Evolutionary conservation across 306 rosid genomes (phyloP).

Genomic region (Glycine soja): DNA sequence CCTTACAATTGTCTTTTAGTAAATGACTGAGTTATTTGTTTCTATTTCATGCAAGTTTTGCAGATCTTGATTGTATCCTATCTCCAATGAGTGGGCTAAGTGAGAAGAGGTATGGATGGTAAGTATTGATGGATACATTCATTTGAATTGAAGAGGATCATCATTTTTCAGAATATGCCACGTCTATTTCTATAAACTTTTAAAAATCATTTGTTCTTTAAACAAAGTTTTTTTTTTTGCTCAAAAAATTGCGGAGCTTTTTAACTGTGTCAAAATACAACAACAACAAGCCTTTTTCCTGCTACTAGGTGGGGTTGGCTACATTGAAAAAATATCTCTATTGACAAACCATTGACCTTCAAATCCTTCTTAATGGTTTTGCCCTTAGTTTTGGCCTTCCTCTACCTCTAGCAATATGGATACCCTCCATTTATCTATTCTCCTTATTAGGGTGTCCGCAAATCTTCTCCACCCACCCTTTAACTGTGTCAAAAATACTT

Average conservation of each 20-base stretch:
- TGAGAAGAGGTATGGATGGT: slow-evolving; percentile 53
- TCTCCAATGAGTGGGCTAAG: slow-evolving; percentile 53
- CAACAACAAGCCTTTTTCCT: background rate
- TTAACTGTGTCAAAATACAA: background rate
- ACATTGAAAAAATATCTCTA: background rate
- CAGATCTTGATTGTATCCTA: slow-evolving; percentile 71
- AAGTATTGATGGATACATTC: slow-evolving; percentile 34
- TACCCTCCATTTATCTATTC: too few species aligned
- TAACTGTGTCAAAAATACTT: background rate
- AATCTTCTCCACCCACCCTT: background rate
- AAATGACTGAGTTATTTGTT: slow-evolving; percentile 21
- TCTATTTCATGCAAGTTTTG: slow-evolving; percentile 50
- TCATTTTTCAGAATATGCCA: slow-evolving; percentile 13
- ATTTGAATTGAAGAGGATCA: slow-evolving; percentile 29
- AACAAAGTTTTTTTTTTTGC: background rate
- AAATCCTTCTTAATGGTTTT: background rate
- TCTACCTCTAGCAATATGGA: too few species aligned
- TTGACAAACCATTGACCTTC: background rate
- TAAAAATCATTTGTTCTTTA: background rate
- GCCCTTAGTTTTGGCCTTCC: background rate
- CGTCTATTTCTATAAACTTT: slow-evolving; percentile 34
- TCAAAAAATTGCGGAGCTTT: background rate
- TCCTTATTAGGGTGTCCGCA: too few species aligned
- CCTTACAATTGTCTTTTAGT: slow-evolving; percentile 24
- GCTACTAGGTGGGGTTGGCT: background rate